These are phyloP conservation scores for Symbiodinium natans DNA, from an alignment of 73 alveolate genomes.

Conservation along the genomic window DNA sequence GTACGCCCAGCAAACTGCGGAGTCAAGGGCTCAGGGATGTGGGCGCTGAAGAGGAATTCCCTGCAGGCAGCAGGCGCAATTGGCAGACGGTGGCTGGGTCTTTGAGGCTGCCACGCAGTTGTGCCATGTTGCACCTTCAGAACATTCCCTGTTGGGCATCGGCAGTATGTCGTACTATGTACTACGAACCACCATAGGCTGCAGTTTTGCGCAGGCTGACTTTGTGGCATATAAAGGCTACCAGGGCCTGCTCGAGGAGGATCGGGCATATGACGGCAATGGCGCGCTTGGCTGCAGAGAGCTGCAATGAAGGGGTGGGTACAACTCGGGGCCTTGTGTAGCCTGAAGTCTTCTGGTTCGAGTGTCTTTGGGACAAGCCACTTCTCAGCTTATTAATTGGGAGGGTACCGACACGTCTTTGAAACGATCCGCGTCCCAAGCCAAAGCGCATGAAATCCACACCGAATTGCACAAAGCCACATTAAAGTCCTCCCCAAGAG, in stretches of 20 bases:
- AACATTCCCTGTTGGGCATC: too few relatives aligned
- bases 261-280: slow-evolving; percentile 19
- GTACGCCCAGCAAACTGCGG: neutral
- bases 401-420: too few relatives aligned
- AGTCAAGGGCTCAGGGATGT: neutral
- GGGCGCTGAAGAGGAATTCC: neutral
- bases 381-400: too few relatives aligned
- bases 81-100: slow-evolving; percentile 73
- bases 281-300: slow-evolving; percentile 4
- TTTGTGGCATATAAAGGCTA: slow-evolving; percentile 59
- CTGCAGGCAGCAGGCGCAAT: slow-evolving; percentile 71
- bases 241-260: slow-evolving; percentile 66
- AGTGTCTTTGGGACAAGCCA: too few relatives aligned
- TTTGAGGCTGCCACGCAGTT: slow-evolving; percentile 15
- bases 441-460: too few relatives aligned
- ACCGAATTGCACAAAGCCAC: too few relatives aligned
- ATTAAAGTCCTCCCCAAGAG: too few relatives aligned
- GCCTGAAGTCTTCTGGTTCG: too few relatives aligned
- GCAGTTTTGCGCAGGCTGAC: slow-evolving; percentile 13
- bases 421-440: too few relatives aligned
- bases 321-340: neutral
- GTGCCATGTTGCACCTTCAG: too few relatives aligned
- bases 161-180: too few relatives aligned
- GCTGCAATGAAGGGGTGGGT: neutral
- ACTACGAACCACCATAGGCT: too few relatives aligned